Conservation (phyloP, 306 rosid genomes). For the Lablab purpureus region DNA sequence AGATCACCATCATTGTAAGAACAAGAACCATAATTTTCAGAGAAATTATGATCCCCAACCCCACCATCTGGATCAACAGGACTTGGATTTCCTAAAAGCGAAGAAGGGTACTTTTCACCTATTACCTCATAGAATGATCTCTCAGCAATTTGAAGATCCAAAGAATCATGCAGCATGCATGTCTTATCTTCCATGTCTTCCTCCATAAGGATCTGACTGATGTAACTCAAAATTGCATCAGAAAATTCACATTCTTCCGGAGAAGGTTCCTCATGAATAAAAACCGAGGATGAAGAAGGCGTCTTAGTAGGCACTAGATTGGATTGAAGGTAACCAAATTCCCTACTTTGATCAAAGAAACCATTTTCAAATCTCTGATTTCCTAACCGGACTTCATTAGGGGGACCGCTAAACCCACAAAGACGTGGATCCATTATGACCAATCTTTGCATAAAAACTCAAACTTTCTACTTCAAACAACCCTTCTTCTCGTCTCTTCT, state of each 20-base stretch:
- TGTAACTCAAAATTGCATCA: constrained; percentile 78
- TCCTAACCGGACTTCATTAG: constrained; percentile 54
- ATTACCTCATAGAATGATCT: constrained; percentile 87
- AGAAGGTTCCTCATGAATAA: constrained; percentile 69
- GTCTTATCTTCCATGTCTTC: constrained; percentile 92
- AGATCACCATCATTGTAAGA: constrained; percentile 50
- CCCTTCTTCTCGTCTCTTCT: constrained; percentile 26
- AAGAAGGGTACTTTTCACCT: constrained; percentile 87
- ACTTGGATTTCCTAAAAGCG: constrained; percentile 48
- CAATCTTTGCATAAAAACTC: constrained; percentile 38
- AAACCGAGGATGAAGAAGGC: constrained; percentile 53
- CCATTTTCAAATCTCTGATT: constrained; percentile 58
- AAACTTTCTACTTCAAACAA: constrained; percentile 37
- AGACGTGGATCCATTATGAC: constrained; percentile 67
- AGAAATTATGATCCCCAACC: constrained; percentile 44
- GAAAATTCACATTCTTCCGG: constrained; percentile 93
- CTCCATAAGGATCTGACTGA: constrained; percentile 95
- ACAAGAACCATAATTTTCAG: constrained; percentile 47
- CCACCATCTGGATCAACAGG: constrained; percentile 50
- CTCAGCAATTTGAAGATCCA: constrained; percentile 95
- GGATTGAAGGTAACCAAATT: constrained; percentile 53
- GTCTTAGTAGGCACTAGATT: constrained; percentile 46
- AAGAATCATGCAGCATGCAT: constrained; percentile 87
- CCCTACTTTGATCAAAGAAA: constrained; percentile 53
- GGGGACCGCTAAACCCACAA: constrained; percentile 49